A percentile compares a stretch with the other conserved stretches of the same genome.
Conservation (phyloP, 495 filamentous ascomycete species). For the Podospora fimiseda region DNA sequence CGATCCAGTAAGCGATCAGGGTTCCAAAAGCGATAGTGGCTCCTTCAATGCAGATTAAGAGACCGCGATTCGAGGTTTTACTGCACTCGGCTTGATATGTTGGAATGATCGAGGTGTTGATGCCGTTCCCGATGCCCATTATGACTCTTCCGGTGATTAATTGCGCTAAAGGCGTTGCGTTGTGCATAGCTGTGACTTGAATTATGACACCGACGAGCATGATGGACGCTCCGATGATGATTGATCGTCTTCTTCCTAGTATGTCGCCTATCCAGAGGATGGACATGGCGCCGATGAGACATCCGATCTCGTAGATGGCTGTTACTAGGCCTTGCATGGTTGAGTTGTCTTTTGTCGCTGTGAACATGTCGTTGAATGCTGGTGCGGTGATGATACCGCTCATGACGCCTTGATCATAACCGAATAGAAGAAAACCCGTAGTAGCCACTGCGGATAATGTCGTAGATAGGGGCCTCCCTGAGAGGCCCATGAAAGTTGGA, state of each 20-base stretch:
- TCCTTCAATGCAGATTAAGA: constrained; percentile 80
- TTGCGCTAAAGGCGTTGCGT: constrained; percentile 46
- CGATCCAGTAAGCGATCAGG: constrained; percentile 76
- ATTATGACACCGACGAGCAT: constrained; percentile 73
- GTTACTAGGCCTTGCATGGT: constrained; percentile 78
- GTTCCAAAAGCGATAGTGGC: constrained; percentile 73
- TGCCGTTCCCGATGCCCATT: constrained; percentile 71
- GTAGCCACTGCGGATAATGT: constrained; percentile 62
- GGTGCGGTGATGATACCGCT: constrained; percentile 70
- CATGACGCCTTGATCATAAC: constrained; percentile 68
- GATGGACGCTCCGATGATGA: constrained; percentile 53
- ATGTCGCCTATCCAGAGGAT: constrained; percentile 62
- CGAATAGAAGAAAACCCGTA: constrained; percentile 68
- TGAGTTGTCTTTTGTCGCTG: constrained; percentile 55
- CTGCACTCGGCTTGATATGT: constrained; percentile 73
- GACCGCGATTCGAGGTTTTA: constrained; percentile 68
- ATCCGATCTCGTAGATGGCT: constrained; percentile 78
- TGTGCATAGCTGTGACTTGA: constrained; percentile 50
- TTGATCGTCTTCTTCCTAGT: constrained; percentile 55
- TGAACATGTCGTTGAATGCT: constrained; percentile 65
- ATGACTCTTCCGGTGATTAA: constrained; percentile 70
- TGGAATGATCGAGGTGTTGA: constrained; percentile 71
- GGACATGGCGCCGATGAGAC: constrained; percentile 66
- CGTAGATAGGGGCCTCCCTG: constrained; percentile 56
- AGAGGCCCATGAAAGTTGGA: constrained; percentile 55